These are phyloP conservation scores for Effrenium voratum DNA, from an alignment of 73 alveolate species.

Conservation along the genomic window DNA sequence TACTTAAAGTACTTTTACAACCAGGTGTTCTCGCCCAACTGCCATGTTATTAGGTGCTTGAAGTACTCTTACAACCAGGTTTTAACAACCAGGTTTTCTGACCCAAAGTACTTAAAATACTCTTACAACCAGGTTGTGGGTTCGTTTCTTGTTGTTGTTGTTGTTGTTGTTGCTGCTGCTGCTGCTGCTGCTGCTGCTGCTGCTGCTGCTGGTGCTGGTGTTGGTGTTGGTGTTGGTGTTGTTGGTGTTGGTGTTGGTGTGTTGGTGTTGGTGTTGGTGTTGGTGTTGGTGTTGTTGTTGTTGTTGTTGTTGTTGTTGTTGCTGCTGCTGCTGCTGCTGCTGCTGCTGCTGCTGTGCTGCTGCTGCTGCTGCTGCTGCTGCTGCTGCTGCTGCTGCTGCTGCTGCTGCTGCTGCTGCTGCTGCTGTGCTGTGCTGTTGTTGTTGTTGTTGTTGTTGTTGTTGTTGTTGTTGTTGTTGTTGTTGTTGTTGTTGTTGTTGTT, in stretches of 20 bases:
- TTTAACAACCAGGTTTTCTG: no score
- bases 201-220: neutral
- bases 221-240: neutral
- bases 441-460: neutral
- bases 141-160: neutral
- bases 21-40: no score
- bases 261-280: neutral
- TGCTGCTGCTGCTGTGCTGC: neutral
- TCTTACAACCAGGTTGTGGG: no score
- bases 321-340: neutral
- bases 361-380: neutral
- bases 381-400: neutral
- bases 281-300: neutral
- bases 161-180: neutral
- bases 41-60: no score
- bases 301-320: neutral
- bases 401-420: neutral
- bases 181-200: slow-evolving; percentile 2
- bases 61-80: no score
- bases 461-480: neutral
- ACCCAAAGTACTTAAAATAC: no score
- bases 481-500: neutral
- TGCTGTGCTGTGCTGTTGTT: neutral
- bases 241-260: neutral
- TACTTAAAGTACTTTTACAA: no score